Evolutionary conservation across 1,284 basidiomycete species (phyloP).

Genomic region (Phellopilus nigrolimitatus): DNA sequence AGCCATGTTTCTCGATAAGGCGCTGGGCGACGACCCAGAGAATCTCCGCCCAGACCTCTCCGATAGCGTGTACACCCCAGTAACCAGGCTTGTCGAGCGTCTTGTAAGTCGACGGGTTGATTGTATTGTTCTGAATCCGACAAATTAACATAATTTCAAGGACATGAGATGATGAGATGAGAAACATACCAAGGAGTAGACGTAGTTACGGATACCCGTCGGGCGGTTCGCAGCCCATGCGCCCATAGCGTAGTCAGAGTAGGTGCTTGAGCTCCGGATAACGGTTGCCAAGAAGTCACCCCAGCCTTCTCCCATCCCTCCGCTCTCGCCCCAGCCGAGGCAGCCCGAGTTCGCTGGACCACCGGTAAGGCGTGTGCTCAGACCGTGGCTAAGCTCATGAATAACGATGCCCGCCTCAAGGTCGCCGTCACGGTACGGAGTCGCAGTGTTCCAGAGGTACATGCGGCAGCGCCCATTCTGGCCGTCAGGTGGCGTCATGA

Average conservation of each 20-base stretch:
- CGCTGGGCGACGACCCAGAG: conserved; percentile 81
- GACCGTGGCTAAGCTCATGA: conserved; percentile 84
- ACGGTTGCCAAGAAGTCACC: conserved; percentile 84
- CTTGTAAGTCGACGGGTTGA: conserved; percentile 93
- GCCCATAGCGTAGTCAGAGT: conserved; percentile 86
- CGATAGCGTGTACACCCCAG: conserved; percentile 89
- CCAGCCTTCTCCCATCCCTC: conserved; percentile 97
- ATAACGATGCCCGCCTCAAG: conserved; percentile 93
- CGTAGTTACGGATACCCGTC: conserved; percentile 83
- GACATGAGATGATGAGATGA: neutral
- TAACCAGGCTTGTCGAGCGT: conserved; percentile 92
- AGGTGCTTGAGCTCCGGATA: conserved; percentile 69
- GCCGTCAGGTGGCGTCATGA: conserved; percentile 74
- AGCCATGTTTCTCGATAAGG: conserved; percentile 80
- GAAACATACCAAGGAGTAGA: conserved; percentile 63
- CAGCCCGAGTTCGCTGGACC: conserved; percentile 91
- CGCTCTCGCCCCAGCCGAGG: conserved; percentile 92
- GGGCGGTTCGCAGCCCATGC: conserved; percentile 85
- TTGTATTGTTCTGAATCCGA: conserved; percentile 49
- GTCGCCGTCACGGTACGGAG: conserved; percentile 91
- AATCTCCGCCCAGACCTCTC: conserved; percentile 95
- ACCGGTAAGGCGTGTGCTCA: conserved; percentile 91
- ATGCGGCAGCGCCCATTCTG: conserved; percentile 90
- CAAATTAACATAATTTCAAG: neutral
- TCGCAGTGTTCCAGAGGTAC: conserved; percentile 92